These are phyloP conservation scores for Lipomyces kockii DNA, from an alignment of 805 yeast species.

Conservation along the genomic window DNA sequence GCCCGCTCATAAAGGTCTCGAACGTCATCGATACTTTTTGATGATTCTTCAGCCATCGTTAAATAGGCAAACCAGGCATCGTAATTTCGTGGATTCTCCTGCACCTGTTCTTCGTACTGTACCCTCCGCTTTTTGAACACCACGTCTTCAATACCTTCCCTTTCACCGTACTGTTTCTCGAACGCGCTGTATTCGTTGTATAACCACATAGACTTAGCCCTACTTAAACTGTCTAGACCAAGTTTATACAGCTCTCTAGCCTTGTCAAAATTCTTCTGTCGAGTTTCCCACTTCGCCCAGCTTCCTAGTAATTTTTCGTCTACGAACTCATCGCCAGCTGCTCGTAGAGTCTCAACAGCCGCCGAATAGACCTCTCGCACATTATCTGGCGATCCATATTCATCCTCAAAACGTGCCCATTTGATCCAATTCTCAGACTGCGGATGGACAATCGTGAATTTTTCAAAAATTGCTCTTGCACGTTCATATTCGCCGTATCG, in stretches of 20 bases:
- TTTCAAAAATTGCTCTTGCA: constrained; percentile 61
- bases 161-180: constrained; percentile 67
- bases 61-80: constrained; percentile 85
- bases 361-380: constrained; percentile 69
- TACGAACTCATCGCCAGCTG: constrained; percentile 39
- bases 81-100: constrained; percentile 59
- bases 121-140: constrained; percentile 59
- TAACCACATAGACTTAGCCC: constrained; percentile 47
- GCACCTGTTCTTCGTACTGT: constrained; percentile 57
- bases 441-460: constrained; percentile 61
- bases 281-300: constrained; percentile 77
- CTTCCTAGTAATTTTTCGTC: constrained; percentile 50
- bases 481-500: constrained; percentile 64
- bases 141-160: constrained; percentile 57
- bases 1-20: constrained; percentile 54
- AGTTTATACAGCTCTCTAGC: constrained; percentile 61
- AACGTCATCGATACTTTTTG: constrained; percentile 42
- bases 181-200: constrained; percentile 57
- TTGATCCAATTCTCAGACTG: constrained; percentile 64
- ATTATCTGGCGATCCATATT: constrained; percentile 52
- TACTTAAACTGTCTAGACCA: constrained; percentile 55
- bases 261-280: constrained; percentile 64
- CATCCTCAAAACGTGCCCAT: constrained; percentile 76
- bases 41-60: constrained; percentile 53
- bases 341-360: constrained; percentile 60